phyloP scores from a whole-genome alignment of 305 asterid genomes.

The Plantago coronopus region DNA sequence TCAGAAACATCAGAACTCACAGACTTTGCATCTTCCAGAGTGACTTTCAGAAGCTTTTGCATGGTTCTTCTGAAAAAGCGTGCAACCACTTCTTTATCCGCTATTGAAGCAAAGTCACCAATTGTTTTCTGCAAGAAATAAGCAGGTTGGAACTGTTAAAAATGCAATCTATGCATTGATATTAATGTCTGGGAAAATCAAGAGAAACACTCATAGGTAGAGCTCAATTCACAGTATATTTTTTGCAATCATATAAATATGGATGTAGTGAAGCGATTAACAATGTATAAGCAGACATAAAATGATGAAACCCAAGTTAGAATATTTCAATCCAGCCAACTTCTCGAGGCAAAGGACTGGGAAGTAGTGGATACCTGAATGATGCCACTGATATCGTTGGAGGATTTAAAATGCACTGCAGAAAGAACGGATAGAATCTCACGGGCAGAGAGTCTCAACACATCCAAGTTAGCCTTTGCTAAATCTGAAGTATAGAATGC shows the following conservation, averaged over 20 bases:
- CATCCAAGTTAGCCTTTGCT: slow-evolving; percentile 59
- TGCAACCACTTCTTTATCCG: slow-evolving; percentile 54
- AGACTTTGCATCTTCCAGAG: slow-evolving; percentile 45
- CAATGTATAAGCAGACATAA: too few relatives aligned
- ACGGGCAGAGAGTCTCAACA: slow-evolving; percentile 51
- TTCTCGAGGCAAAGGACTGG: background rate
- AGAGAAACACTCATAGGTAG: too few relatives aligned
- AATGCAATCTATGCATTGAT: too few relatives aligned
- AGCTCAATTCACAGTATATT: too few relatives aligned
- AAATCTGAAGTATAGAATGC: slow-evolving; percentile 48
- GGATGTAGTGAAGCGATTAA: background rate
- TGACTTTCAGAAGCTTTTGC: slow-evolving; percentile 64
- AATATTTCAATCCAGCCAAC: background rate
- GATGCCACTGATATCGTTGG: slow-evolving; percentile 64
- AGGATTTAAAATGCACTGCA: slow-evolving; percentile 47
- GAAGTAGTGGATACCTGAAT: slow-evolving; percentile 52
- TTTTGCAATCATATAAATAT: too few relatives aligned
- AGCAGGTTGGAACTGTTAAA: slow-evolving; percentile 9
- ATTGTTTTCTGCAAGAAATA: slow-evolving; percentile 56
- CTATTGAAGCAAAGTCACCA: slow-evolving; percentile 71
- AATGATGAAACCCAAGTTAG: background rate
- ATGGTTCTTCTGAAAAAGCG: slow-evolving; percentile 50
- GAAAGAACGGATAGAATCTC: slow-evolving; percentile 54
- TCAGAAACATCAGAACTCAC: slow-evolving; percentile 37
- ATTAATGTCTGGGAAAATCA: too few relatives aligned